phyloP scores from a whole-genome alignment of 208 protist genomes.

The Tritrichomonas foetus region DNA sequence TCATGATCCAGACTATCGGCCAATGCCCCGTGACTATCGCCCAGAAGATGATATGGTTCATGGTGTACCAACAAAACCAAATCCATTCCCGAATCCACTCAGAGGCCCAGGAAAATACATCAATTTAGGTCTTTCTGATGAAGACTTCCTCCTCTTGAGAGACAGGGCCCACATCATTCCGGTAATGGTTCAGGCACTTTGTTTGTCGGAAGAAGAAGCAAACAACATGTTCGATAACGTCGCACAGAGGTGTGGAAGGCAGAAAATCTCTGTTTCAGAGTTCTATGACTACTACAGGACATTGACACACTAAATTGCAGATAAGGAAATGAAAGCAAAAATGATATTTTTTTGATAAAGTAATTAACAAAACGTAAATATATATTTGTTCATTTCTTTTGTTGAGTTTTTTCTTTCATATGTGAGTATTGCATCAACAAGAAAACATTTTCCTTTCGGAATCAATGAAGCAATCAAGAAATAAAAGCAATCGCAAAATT shows the following conservation, averaged over 20 bases:
- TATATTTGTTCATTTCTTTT: no score
- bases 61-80: conserved; percentile 8
- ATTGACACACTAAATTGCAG: background rate
- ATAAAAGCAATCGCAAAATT: no score
- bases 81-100: conserved; percentile 21
- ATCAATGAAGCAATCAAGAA: no score
- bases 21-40: background rate
- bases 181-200: conserved; percentile 3
- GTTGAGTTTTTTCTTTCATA: no score
- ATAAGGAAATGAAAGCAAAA: no score
- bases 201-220: background rate
- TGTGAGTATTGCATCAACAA: no score
- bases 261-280: background rate
- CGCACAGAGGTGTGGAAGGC: background rate
- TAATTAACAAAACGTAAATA: no score
- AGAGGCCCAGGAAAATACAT: background rate
- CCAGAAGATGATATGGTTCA: background rate
- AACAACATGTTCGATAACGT: conserved; percentile 10
- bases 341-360: no score
- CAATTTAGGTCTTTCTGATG: background rate
- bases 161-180: conserved; percentile 14
- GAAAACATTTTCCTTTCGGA: no score
- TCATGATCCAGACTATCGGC: background rate
- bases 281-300: background rate
- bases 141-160: background rate